A percentile compares a stretch with the other conserved stretches of the same genome.
Evolutionary conservation across 768 basidiomycete species (phyloP).

Genomic region (Leucocoprinus sp.): DNA sequence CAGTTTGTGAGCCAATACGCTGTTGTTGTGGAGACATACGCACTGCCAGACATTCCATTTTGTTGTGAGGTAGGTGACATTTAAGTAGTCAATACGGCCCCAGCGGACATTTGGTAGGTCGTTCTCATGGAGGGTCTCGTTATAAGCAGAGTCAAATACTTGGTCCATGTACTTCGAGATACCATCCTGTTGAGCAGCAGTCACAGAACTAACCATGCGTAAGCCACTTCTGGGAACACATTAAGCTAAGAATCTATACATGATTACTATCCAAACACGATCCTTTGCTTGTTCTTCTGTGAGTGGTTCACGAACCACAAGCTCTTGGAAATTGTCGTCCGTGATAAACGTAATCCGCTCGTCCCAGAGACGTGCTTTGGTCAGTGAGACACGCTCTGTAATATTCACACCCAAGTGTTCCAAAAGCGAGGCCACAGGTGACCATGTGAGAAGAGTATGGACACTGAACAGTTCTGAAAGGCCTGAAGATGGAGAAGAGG

Average conservation of each 20-base stretch:
- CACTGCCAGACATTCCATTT: slow-evolving; percentile 85
- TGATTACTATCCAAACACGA: slow-evolving; percentile 69
- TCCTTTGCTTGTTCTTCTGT: slow-evolving; percentile 55
- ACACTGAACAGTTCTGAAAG: slow-evolving; percentile 28
- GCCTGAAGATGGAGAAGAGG: slow-evolving; percentile 18
- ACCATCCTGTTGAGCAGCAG: slow-evolving; percentile 51
- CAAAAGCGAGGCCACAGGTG: slow-evolving; percentile 48
- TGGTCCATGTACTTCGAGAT: slow-evolving; percentile 65
- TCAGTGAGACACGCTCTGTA: slow-evolving; percentile 40
- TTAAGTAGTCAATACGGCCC: slow-evolving; percentile 83
- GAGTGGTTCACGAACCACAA: slow-evolving; percentile 65
- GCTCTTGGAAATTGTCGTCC: slow-evolving; percentile 68
- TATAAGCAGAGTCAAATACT: slow-evolving; percentile 68
- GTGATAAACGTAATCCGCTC: slow-evolving; percentile 69
- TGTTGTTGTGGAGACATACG: slow-evolving; percentile 20
- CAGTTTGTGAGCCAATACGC: neutral
- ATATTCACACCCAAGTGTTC: slow-evolving; percentile 62
- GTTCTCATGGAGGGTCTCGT: slow-evolving; percentile 45
- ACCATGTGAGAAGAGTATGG: slow-evolving; percentile 39
- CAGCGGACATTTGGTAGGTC: slow-evolving; percentile 70
- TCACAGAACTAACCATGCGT: slow-evolving; percentile 37
- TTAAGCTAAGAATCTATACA: slow-evolving; percentile 41
- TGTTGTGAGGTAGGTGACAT: slow-evolving; percentile 75
- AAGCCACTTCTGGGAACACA: slow-evolving; percentile 4
- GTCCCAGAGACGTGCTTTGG: slow-evolving; percentile 49